A percentile compares a stretch with the other conserved stretches of the same genome.
These are phyloP conservation scores for Fragilaria radians DNA, from an alignment of 108 stramenopile species.

Conservation along the genomic window DNA sequence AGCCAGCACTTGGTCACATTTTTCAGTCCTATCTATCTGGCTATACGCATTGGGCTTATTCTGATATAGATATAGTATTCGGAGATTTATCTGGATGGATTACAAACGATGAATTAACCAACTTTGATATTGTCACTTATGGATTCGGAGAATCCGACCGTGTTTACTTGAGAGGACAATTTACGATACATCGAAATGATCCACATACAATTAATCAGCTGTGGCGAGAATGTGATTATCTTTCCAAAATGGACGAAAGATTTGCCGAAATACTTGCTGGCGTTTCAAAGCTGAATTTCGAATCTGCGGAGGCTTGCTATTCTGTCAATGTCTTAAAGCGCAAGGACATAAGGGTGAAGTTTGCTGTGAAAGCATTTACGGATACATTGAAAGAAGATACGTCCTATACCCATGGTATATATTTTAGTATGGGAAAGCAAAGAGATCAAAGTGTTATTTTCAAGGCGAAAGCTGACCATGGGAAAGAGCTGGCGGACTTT, in stretches of 20 bases:
- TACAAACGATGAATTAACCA: conserved; percentile 63
- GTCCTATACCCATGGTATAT: conserved; percentile 62
- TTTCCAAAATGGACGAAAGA: conserved; percentile 73
- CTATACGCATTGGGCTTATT: conserved; percentile 93
- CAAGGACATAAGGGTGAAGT: conserved; percentile 77
- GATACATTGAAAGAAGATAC: conserved; percentile 57
- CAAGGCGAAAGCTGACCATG: conserved; percentile 34
- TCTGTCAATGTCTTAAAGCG: conserved; percentile 57
- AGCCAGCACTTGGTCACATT: conserved; percentile 90
- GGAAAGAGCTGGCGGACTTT: conserved; percentile 18
- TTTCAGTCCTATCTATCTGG: conserved; percentile 62
- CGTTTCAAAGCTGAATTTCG: conserved; percentile 45
- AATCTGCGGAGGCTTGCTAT: conserved; percentile 93
- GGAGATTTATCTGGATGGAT: conserved; percentile 87
- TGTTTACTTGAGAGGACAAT: conserved; percentile 88
- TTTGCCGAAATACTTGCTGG: conserved; percentile 34
- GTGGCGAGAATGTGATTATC: conserved; percentile 80
- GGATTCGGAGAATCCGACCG: conserved; percentile 89
- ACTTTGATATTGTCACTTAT: conserved; percentile 90
- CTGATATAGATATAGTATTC: conserved; percentile 89
- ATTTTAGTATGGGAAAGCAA: conserved; percentile 29
- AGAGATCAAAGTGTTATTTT: conserved; percentile 49
- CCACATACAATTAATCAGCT: conserved; percentile 62
- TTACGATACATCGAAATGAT: conserved; percentile 86
- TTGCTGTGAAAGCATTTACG: conserved; percentile 82